Evolutionary conservation across 2,329 filamentous ascomycete species (phyloP), one percentile per base, ranked within the genome.

Genomic region (Neurospora sp.): DNA sequence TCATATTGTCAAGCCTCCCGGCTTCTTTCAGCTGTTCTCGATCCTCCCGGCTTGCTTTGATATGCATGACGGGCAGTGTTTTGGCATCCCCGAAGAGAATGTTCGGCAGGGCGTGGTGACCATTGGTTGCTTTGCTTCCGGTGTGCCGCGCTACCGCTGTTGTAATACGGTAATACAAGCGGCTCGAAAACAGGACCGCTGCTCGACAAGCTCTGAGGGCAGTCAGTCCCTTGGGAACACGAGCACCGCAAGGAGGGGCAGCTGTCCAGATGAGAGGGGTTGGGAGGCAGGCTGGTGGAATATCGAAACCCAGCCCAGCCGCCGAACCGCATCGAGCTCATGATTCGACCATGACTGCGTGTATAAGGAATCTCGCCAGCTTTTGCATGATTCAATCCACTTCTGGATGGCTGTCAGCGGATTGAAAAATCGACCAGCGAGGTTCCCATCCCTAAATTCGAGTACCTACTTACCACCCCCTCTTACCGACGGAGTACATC

Each of bases 71-170:
- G 23, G 52, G 52, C 52, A 62, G 52, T 9, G 28, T 8, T 62
- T 17, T 36, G 52, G 52, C 28, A 36, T 62, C 52, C 52, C 52
- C 28, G 23, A 62, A 62, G 23, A 36, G 23, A 62, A 62, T 62
- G 52, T 36, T 17, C 28, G 52, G 52, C 52, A 62, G 52, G 52
- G 15, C 52, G 52, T 62, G 15, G 52, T 62, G 52, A 17, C 28
- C 15, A 76, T 76, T 76, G 74, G 74, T n/a, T 52, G 23, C 17
- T 66, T n/a, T 17, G 33, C 62, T 17, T 66, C 38, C 69, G 66
- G 70, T 70, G 68, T 74, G 69, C 71, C 70, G 70, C 70, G 66
- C 62, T 70, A 68, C 66, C 67, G 67, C 73, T 76, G 74, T 58
- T 68, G 74, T 76, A 73, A 71, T 52, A 76, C 74, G 68, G 68